Conservation (phyloP, 768 basidiomycete species). For the Russula sp. region DNA sequence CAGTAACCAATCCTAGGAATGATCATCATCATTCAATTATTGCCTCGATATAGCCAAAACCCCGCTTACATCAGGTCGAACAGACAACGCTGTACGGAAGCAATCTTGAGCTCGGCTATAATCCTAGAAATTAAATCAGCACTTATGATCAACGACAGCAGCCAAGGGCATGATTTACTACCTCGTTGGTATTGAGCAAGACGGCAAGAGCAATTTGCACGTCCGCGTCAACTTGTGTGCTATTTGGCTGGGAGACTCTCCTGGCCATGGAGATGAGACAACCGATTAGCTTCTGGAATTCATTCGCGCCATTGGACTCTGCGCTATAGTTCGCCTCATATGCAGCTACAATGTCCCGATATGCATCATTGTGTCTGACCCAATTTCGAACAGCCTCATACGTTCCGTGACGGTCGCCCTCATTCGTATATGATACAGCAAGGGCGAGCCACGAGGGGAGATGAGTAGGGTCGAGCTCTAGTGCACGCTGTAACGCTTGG, state of each 20-base stretch:
- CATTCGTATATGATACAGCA: slow-evolving; percentile 87
- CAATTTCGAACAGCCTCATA: slow-evolving; percentile 80
- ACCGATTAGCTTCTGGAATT: slow-evolving; percentile 53
- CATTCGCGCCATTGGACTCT: slow-evolving; percentile 30
- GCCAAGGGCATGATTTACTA: slow-evolving; percentile 25
- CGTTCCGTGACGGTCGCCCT: slow-evolving; percentile 65
- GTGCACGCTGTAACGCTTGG: slow-evolving; percentile 69
- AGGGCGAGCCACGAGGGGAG: slow-evolving; percentile 85
- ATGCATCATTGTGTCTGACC: slow-evolving; percentile 59
- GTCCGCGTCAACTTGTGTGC: slow-evolving; percentile 77
- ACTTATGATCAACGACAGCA: not conserved
- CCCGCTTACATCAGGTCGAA: slow-evolving; percentile 72
- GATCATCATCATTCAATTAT: not conserved
- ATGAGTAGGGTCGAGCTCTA: slow-evolving; percentile 72
- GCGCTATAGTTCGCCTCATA: slow-evolving; percentile 27
- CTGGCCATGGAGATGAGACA: slow-evolving; percentile 78
- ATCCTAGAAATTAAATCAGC: slow-evolving; percentile 43
- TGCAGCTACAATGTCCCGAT: slow-evolving; percentile 39
- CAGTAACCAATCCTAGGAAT: slow-evolving; percentile 73
- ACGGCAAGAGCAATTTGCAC: slow-evolving; percentile 93
- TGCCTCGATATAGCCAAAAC: not conserved
- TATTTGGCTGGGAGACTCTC: slow-evolving; percentile 37
- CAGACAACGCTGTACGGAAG: slow-evolving; percentile 79
- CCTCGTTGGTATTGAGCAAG: slow-evolving; percentile 87
- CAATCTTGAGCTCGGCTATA: slow-evolving; percentile 91